These are phyloP conservation scores for Tylopilus sp. DNA, from an alignment of 768 basidiomycete genomes.

Conservation along the genomic window DNA sequence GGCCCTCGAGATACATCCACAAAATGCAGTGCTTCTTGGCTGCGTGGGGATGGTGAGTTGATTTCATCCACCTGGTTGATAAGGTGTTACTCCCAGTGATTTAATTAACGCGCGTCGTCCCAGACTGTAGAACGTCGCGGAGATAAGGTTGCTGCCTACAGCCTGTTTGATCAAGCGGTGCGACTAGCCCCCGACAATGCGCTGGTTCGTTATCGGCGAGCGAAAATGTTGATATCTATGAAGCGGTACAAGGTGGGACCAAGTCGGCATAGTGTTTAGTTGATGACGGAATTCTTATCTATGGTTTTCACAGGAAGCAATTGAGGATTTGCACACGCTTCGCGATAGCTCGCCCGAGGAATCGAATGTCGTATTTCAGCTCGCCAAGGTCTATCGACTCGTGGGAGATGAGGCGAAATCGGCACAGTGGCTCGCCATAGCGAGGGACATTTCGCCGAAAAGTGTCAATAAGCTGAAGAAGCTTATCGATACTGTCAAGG, in stretches of 20 bases:
- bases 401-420: slow-evolving; percentile 76
- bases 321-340: slow-evolving; percentile 76
- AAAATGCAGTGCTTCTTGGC: slow-evolving; percentile 92
- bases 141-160: slow-evolving; percentile 70
- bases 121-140: slow-evolving; percentile 89
- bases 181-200: slow-evolving; percentile 82
- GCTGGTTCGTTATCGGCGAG: slow-evolving; percentile 90
- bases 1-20: slow-evolving; percentile 88
- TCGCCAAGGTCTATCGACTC: slow-evolving; percentile 87
- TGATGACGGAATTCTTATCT: slow-evolving; percentile 21
- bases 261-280: slow-evolving; percentile 20
- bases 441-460: slow-evolving; percentile 93
- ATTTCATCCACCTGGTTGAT: slow-evolving; percentile 15
- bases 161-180: slow-evolving; percentile 79
- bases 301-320: slow-evolving; percentile 61
- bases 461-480: slow-evolving; percentile 80
- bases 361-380: slow-evolving; percentile 94
- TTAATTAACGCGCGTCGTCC: slow-evolving; percentile 17
- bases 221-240: slow-evolving; percentile 85
- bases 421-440: slow-evolving; percentile 81
- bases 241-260: slow-evolving; percentile 72
- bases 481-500: slow-evolving; percentile 66
- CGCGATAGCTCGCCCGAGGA: slow-evolving; percentile 87
- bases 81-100: slow-evolving; percentile 12
- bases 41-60: slow-evolving; percentile 92